These are phyloP conservation scores for Pseudocercospora fijiensis DNA, from an alignment of 2,329 filamentous ascomycete genomes.

Conservation along the genomic window DNA sequence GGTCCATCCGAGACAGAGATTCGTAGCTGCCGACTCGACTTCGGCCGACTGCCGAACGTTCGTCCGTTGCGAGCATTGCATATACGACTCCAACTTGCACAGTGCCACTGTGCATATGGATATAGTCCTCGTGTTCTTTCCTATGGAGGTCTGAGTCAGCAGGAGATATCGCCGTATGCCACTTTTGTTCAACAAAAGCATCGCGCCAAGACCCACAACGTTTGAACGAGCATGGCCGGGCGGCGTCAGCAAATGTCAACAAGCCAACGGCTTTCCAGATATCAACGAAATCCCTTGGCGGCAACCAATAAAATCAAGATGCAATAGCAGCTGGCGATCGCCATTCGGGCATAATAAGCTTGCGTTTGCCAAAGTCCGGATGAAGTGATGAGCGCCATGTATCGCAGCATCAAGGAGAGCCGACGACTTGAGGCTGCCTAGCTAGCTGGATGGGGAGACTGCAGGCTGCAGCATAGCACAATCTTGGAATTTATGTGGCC, in stretches of 20 bases:
- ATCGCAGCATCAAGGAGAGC: neutral
- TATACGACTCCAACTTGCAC: neutral
- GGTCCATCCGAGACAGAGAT: neutral
- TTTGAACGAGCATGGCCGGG: no score
- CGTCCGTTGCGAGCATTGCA: neutral
- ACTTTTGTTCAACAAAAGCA: no score
- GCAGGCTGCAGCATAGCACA: conserved; percentile 4
- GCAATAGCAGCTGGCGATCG: neutral
- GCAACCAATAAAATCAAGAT: neutral
- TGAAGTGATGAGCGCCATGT: neutral
- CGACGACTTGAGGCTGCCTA: neutral
- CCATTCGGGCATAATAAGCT: neutral
- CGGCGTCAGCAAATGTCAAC: neutral
- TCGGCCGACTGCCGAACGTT: neutral
- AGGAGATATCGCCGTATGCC: no score
- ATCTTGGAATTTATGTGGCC: conserved; percentile 1
- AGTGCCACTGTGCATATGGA: no score
- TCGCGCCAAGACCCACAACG: no score
- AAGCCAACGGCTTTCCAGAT: conserved; percentile 2
- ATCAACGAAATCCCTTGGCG: neutral
- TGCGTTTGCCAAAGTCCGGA: neutral
- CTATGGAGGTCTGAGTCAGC: no score
- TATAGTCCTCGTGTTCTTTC: neutral
- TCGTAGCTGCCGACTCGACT: neutral
- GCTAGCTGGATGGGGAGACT: neutral